phyloP scores from a whole-genome alignment of 2,329 filamentous ascomycete species.

The Chrysoporthe puriensis region DNA sequence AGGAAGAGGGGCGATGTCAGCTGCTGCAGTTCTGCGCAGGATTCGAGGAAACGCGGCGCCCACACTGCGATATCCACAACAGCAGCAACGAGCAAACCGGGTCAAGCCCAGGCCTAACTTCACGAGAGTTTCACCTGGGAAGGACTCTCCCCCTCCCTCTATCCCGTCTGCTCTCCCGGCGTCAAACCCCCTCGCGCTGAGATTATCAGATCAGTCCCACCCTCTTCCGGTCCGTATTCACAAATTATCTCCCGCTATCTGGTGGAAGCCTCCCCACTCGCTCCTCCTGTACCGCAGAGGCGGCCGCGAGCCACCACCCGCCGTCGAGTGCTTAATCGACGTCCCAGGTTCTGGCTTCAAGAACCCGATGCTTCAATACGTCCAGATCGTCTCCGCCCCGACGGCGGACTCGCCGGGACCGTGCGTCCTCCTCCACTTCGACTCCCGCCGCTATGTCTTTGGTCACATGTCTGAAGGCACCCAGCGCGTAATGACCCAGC shows the following conservation, averaged over 20 bases:
- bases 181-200: neutral
- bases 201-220: neutral
- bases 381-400: constrained; percentile 79
- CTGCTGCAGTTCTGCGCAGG: neutral
- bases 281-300: constrained; percentile 10
- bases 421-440: constrained; percentile 76
- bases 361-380: constrained; percentile 67
- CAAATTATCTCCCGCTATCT: neutral
- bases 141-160: no score
- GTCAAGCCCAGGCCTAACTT: neutral
- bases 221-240: neutral
- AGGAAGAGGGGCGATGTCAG: constrained; percentile 11
- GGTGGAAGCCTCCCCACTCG: neutral
- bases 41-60: neutral
- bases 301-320: neutral
- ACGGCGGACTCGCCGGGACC: constrained; percentile 88
- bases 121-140: neutral
- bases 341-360: constrained; percentile 10
- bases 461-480: constrained; percentile 83
- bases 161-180: neutral
- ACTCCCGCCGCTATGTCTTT: constrained; percentile 81
- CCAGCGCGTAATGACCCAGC: constrained; percentile 75
- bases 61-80: neutral
- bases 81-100: neutral
- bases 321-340: constrained; percentile 9